Evolutionary conservation across 305 asterid genomes (phyloP).

Genomic region (Fraxinus greggii): DNA sequence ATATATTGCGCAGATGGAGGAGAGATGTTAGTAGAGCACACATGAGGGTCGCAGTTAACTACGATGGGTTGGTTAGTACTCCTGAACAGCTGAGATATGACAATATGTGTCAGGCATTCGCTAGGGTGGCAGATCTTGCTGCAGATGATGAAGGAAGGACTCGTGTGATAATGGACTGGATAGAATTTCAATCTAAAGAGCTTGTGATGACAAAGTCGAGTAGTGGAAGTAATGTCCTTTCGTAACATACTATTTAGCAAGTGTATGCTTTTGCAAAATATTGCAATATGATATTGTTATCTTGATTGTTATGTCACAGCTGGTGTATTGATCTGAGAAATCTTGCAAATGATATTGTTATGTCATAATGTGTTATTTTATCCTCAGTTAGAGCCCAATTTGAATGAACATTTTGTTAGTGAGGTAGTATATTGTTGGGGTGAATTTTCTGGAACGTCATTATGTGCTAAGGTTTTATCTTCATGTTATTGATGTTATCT

Average conservation of each 20-base stretch:
- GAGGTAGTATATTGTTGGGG: background rate
- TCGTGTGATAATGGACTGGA: background rate
- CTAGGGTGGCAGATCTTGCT: background rate
- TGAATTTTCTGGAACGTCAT: background rate
- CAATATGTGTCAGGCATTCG: background rate
- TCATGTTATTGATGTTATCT: background rate
- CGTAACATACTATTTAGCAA: background rate
- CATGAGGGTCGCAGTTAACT: background rate
- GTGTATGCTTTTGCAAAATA: background rate
- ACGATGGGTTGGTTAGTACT: background rate
- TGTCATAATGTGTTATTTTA: background rate
- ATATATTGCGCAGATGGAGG: background rate
- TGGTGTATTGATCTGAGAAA: background rate
- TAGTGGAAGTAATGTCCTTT: background rate
- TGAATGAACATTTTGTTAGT: background rate
- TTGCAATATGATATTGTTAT: background rate
- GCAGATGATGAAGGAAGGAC: background rate
- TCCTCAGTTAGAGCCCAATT: background rate
- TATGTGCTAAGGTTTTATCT: background rate
- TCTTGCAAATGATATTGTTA: background rate
- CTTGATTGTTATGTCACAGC: too few species aligned
- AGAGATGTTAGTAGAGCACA: background rate
- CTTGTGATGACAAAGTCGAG: background rate
- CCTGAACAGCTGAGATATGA: background rate
- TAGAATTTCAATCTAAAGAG: background rate